Evolutionary conservation across 179 eudicot species (phyloP).

Genomic region (Monotropa hypopitys): DNA sequence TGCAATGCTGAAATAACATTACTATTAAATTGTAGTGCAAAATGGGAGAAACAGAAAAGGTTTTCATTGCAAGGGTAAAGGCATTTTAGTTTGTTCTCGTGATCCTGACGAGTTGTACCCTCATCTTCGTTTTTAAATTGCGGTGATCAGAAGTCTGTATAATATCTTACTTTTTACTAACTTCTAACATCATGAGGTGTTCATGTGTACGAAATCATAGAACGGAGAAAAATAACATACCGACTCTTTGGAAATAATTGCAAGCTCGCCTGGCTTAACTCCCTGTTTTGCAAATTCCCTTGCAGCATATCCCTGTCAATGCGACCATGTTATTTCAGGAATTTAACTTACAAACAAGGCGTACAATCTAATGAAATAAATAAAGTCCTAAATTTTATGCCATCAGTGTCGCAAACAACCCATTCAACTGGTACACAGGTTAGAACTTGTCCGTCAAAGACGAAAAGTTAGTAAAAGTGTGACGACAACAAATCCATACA

Average conservation of each 20-base stretch:
- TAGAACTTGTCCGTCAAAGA: background rate
- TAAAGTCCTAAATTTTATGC: background rate
- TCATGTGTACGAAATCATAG: background rate
- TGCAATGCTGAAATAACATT: background rate
- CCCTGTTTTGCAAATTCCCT: slow-evolving; percentile 85
- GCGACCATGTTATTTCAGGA: background rate
- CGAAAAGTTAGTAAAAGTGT: background rate
- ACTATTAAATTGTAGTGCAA: background rate
- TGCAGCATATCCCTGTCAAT: slow-evolving; percentile 80
- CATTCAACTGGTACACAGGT: background rate
- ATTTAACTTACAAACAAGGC: background rate
- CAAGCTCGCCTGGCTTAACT: slow-evolving; percentile 76
- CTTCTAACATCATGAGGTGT: background rate
- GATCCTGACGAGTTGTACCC: background rate
- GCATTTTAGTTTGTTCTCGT: background rate
- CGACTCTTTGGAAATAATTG: slow-evolving; percentile 70
- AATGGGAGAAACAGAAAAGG: background rate
- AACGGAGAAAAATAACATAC: slow-evolving; percentile 19
- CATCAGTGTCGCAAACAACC: background rate
- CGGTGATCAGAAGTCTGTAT: background rate
- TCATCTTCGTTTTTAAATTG: background rate
- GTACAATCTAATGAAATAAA: background rate
- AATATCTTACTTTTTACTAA: background rate
- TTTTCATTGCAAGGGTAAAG: background rate
- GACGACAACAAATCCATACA: background rate